Base-by-base conservation (phyloP, 768 basidiomycete genomes). In the Paxillus ammoniavirescens region DNA sequence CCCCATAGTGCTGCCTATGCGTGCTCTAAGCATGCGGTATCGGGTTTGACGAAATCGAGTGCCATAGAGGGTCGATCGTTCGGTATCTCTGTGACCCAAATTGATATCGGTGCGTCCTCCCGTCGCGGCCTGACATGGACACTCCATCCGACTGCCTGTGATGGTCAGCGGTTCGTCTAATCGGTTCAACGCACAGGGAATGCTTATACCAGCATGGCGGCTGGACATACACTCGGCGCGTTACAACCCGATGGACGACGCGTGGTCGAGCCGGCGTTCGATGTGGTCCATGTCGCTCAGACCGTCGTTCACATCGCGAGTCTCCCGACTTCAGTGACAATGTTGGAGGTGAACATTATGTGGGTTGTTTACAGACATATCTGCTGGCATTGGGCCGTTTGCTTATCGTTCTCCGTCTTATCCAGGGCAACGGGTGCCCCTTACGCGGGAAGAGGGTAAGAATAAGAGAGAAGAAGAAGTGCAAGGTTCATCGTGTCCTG, bases 21-120 rank as follows among this genome's bases (percentile, higher is more conserved):
- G 0, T 74, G 81, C 48, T 86, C 89, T 12, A 95, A 94, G 69
- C 91, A 93, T 63, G 91, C 87, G 7, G 82, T 93, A 42, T 65
- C 74, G 1, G 91, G 92, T 0, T 70, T 93, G 3, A 91, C 91
- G 10, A 90, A 87, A 67, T 81, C 77, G 40, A 88, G 84, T 5
- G 78, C 84, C 2, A 82, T 95, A 21, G 91, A 93, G 62, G 92
- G 91, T 0, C 75, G 91, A 7, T 72, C 77, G 30, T 81, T 81
- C 67, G 76, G 82, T 62, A 92, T 95, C 50, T 82, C 89, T 4
- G 83, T 82, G 62, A 88, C 87, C 2, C 90, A 93, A 64, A 80
- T 93, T 45, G 91, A 93, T 65, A 89, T 93, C 44, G 91, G 90
- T 84, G 43, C 28, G 65, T 45, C 26, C 15, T 36, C 31, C 33